Evolutionary conservation across 2,329 filamentous ascomycete species (phyloP).

Genomic region (Colletotrichum sublineola): DNA sequence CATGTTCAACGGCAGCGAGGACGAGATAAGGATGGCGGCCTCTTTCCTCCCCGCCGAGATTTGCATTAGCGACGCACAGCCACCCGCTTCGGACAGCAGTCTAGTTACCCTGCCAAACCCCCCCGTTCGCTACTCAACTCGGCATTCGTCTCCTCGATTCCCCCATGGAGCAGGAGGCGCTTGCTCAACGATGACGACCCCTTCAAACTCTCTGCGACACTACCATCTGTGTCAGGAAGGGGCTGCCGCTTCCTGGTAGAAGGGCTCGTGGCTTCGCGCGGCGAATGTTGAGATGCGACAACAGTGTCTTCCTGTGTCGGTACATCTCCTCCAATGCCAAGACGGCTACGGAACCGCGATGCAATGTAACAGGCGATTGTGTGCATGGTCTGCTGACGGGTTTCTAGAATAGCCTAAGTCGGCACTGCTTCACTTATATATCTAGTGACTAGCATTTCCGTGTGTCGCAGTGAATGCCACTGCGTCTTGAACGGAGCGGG

Average conservation of each 20-base stretch:
- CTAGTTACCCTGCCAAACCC: neutral
- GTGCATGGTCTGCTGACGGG: slow-evolving; percentile 12
- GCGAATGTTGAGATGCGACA: slow-evolving; percentile 2
- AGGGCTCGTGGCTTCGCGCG: neutral
- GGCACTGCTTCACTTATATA: neutral
- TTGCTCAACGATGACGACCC: neutral
- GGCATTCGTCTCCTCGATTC: neutral
- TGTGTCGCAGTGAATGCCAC: neutral
- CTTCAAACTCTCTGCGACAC: slow-evolving; percentile 3
- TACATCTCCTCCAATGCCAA: slow-evolving; percentile 22
- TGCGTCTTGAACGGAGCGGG: neutral
- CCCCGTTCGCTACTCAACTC: neutral
- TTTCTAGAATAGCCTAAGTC: slow-evolving; percentile 21
- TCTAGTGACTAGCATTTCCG: neutral
- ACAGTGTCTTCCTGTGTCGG: neutral
- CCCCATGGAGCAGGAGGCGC: neutral
- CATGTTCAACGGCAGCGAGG: neutral
- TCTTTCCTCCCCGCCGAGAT: neutral
- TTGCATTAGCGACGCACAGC: neutral
- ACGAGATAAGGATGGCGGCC: too few species aligned
- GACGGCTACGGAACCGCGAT: neutral
- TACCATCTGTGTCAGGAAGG: neutral
- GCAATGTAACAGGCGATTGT: slow-evolving; percentile 17
- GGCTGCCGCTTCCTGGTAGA: neutral
- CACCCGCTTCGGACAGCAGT: neutral